Conservation (phyloP, 805 yeast genomes). For the Yarrowia sp. region DNA sequence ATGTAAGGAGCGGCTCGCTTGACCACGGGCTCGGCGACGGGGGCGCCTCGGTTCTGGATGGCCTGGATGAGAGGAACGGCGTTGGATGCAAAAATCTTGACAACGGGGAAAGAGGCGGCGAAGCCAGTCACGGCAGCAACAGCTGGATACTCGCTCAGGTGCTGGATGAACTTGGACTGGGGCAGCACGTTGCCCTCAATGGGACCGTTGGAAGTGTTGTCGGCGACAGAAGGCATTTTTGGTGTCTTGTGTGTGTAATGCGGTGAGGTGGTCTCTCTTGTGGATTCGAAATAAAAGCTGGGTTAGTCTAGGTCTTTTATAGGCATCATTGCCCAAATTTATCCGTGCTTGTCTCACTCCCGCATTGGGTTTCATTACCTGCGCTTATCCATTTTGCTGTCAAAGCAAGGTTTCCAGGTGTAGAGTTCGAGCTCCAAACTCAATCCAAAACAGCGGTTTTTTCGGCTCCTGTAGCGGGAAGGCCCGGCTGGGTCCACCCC, state of each 20-base stretch:
- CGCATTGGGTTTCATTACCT: constrained; percentile 39
- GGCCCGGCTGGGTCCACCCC: constrained; percentile 36
- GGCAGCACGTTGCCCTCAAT: constrained; percentile 42
- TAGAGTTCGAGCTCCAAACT: constrained; percentile 24
- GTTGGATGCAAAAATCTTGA: constrained; percentile 64
- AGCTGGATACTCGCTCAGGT: constrained; percentile 60
- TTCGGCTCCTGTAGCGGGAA: constrained; percentile 36
- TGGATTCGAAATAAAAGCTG: constrained; percentile 29
- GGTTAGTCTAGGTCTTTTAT: constrained; percentile 35
- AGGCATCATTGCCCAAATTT: constrained; percentile 34
- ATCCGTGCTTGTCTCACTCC: constrained; percentile 37
- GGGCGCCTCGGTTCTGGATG: constrained; percentile 47
- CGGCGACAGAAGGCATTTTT: constrained; percentile 38
- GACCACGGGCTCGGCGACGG: constrained; percentile 50
- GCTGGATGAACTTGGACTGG: constrained; percentile 56
- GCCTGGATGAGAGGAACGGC: constrained; percentile 64
- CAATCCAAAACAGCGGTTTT: constrained; percentile 34
- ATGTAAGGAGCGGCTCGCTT: constrained; percentile 56
- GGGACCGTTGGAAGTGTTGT: constrained; percentile 39
- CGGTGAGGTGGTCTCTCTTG: constrained; percentile 29
- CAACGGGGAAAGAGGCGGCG: constrained; percentile 64
- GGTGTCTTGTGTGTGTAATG: constrained; percentile 13
- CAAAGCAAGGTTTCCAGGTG: constrained; percentile 34
- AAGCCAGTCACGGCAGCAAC: constrained; percentile 65
- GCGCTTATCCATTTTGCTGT: constrained; percentile 39